These are phyloP conservation scores for Claviceps pusilla DNA, from an alignment of 2,329 filamentous ascomycete species.

Conservation along the genomic window DNA sequence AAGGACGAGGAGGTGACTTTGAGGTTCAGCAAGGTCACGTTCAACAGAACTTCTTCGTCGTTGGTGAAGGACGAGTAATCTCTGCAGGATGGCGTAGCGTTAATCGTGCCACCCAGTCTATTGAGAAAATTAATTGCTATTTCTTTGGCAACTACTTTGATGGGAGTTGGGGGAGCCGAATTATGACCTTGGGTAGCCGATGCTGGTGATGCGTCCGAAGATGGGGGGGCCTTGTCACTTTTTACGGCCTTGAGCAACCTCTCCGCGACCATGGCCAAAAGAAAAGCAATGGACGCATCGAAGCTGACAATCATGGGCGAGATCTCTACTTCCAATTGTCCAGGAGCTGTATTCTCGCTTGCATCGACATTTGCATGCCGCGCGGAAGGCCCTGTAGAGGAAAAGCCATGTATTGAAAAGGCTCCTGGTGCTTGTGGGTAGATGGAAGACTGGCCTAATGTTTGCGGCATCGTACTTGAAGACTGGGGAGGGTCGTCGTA, in stretches of 20 bases:
- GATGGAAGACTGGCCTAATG: conserved; percentile 21
- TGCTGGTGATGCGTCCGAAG: conserved; percentile 3
- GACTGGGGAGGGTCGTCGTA: conserved; percentile 16
- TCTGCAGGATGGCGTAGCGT: conserved; percentile 31
- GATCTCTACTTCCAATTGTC: conserved; percentile 32
- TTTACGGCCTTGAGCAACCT: conserved; percentile 33
- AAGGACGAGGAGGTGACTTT: conserved; percentile 10
- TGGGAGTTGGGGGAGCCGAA: conserved; percentile 15
- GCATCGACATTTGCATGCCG: not conserved
- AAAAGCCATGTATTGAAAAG: conserved; percentile 32
- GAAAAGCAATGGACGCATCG: conserved; percentile 40
- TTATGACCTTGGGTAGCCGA: conserved; percentile 5
- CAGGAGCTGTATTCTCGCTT: not conserved
- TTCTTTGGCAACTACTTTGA: conserved; percentile 32
- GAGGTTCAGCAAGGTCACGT: conserved; percentile 32
- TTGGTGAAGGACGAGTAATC: conserved; percentile 26
- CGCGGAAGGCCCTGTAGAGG: not conserved
- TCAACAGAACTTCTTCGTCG: conserved; percentile 37
- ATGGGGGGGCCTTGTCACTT: conserved; percentile 6
- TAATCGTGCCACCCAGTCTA: conserved; percentile 35
- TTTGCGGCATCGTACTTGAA: conserved; percentile 14
- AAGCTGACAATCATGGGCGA: conserved; percentile 38
- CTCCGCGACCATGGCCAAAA: conserved; percentile 35
- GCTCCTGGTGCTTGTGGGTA: conserved; percentile 44
- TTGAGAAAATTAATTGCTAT: conserved; percentile 43